Evolutionary conservation across 2,329 filamentous ascomycete genomes (phyloP).

Genomic region (Magnaporthiopsis incrustans): DNA sequence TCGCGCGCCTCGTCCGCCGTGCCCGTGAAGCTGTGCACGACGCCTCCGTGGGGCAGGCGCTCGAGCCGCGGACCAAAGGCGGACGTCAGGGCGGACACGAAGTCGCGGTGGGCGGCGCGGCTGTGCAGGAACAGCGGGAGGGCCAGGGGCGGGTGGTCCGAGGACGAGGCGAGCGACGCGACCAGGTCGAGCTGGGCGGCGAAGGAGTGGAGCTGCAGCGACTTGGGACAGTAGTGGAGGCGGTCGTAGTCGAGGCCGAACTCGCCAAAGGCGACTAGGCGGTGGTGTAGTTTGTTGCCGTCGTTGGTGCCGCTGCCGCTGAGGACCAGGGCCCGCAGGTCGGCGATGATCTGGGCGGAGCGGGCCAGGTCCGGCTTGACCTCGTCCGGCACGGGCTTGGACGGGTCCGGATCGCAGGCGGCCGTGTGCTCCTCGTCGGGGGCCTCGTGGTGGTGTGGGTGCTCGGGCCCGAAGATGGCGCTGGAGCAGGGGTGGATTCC

Average conservation of each 20-base stretch:
- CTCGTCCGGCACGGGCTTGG: constrained; percentile 34
- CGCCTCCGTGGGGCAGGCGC: constrained; percentile 62
- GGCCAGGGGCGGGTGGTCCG: background rate
- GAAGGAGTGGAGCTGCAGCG: constrained; percentile 79
- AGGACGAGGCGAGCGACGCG: constrained; percentile 39
- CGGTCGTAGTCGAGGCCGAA: constrained; percentile 96
- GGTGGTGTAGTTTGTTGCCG: constrained; percentile 18
- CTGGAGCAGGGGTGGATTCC: constrained; percentile 91
- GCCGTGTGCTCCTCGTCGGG: constrained; percentile 38
- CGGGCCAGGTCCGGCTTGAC: constrained; percentile 28
- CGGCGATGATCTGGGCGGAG: constrained; percentile 42
- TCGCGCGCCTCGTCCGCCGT: constrained; percentile 76
- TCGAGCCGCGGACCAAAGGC: constrained; percentile 52
- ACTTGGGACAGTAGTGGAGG: constrained; percentile 70
- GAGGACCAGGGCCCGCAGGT: constrained; percentile 57
- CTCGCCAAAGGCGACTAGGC: constrained; percentile 80
- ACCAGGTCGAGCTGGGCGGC: constrained; percentile 74
- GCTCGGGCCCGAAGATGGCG: constrained; percentile 60
- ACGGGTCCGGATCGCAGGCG: constrained; percentile 45
- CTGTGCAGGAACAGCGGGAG: constrained; percentile 90
- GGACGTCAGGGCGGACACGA: constrained; percentile 60
- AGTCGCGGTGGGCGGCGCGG: constrained; percentile 78
- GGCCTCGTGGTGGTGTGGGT: constrained; percentile 35
- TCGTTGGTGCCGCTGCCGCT: constrained; percentile 31
- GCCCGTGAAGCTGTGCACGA: constrained; percentile 95